Percentiles rank a stretch among this genome's conserved stretches.
These are phyloP conservation scores for Apodospora peruviana DNA, from an alignment of 495 filamentous ascomycete genomes.

Conservation along the genomic window DNA sequence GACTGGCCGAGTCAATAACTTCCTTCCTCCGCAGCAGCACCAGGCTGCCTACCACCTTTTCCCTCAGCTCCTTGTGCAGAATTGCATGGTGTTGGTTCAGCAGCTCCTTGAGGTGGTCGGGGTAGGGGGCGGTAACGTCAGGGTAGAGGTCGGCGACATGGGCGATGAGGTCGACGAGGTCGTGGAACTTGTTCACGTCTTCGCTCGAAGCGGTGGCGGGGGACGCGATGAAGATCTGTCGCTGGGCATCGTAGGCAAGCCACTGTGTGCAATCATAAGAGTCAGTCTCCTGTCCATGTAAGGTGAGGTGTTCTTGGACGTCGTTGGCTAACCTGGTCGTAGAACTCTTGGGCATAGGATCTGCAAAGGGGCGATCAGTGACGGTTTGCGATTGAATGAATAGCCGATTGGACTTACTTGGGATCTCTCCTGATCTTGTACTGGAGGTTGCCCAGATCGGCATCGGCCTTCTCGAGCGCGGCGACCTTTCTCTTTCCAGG, in stretches of 20 bases:
- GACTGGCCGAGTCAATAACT: slow-evolving; percentile 72
- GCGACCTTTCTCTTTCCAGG: slow-evolving; percentile 82
- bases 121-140: slow-evolving; percentile 66
- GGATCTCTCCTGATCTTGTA: slow-evolving; percentile 85
- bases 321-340: too few species aligned
- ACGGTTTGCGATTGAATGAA: slow-evolving; percentile 1
- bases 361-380: slow-evolving; percentile 27
- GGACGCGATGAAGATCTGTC: slow-evolving; percentile 81
- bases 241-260: slow-evolving; percentile 83
- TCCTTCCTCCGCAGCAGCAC: slow-evolving; percentile 87
- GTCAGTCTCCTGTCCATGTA: slow-evolving; percentile 2
- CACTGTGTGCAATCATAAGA: too few species aligned
- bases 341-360: slow-evolving; percentile 82
- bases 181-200: slow-evolving; percentile 72
- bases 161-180: slow-evolving; percentile 75
- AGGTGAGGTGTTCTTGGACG: too few species aligned
- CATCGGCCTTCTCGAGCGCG: slow-evolving; percentile 91
- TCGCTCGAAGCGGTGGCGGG: slow-evolving; percentile 70
- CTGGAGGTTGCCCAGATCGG: slow-evolving; percentile 81
- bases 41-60: slow-evolving; percentile 90
- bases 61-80: slow-evolving; percentile 74
- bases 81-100: slow-evolving; percentile 73
- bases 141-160: slow-evolving; percentile 95
- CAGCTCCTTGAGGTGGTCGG: slow-evolving; percentile 74
- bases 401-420: slow-evolving; percentile 41